Base-by-base conservation (phyloP, 306 rosid species). In the Sesbania bispinosa region DNA sequence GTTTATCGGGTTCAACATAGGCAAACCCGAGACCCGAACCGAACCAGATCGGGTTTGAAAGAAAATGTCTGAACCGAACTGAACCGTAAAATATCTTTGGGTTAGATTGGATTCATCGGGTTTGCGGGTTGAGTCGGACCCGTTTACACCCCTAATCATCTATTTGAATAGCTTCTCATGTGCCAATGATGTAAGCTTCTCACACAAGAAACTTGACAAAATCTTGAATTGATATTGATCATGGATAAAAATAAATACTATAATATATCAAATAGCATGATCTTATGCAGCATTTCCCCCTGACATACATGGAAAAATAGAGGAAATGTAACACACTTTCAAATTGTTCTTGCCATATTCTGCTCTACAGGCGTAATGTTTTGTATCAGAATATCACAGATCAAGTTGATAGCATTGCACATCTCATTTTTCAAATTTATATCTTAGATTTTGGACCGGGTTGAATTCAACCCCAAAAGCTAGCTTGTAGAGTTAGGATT, bases 111-210 rank as follows among this genome's bases (percentile, higher is more conserved):
- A n/a, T n/a, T n/a, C n/a, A n/a, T n/a, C n/a, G n/a, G n/a, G n/a
- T n/a, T n/a, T n/a, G n/a, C n/a, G n/a, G n/a, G n/a, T n/a, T n/a
- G n/a, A n/a, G n/a, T n/a, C n/a, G n/a, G n/a, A n/a, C n/a, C n/a
- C n/a, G n/a, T n/a, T n/a, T n/a, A n/a, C n/a, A n/a, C n/a, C n/a
- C n/a, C n/a, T n/a, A n/a, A n/a, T n/a, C n/a, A n/a, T n/a, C n/a
- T 15, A 24, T n/a, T 33, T 21, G 50, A 8, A 67, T 57, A 57
- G 43, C 10, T 35, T 32, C 30, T 24, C 42, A 2, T 42, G 15
- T 23, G 58, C n/a, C 3, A 55, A 67, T 32, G 61, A 65, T 55
- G 39, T 66, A 57, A 43, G 42, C 32, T 75, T 30, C 19, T 67
- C 24, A 14, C 23, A 19, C 23, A 21, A 54, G 46, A 43, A 55